Base-by-base conservation (phyloP, 441 rosid species). In the Populus hybrid region DNA sequence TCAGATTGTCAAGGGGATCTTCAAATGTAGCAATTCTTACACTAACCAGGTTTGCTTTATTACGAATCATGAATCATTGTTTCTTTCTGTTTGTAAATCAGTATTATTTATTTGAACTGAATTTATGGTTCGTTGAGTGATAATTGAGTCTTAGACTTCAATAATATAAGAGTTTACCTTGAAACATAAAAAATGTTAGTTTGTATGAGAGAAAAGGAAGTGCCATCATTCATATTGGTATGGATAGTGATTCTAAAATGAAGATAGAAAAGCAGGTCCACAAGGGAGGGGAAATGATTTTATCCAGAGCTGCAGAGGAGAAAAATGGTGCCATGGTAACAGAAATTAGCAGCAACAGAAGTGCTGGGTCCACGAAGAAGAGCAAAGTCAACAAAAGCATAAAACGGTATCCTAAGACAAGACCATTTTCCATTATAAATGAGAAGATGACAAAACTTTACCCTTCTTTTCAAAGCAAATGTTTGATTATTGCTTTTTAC, bases 1-100 rank as follows among this genome's bases (percentile, higher is more conserved):
- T 33, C 97, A 92, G 81, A 88, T 95, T 64, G 92, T 93, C 35
- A 89, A 86, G 73, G 98, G 98, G 42, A 89, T 95, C 59, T 95
- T 95, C 75, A 88, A 50, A 63, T 87, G 91, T 70, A 91, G 91
- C 76, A 92, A 93, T 86, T 89, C 92, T 76, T 95, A 93, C 87
- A 83, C 93, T 31, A 90, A 86, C 76, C 92, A 93, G 99, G 98
- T 87, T 9, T 45, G 72, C 84, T 68, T 40, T 21, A 29, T 29
- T 29, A 29, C 31, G 31, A 42, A 65, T 26, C 4, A 42, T 20
- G 38, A 36, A 0, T 65, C 35, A 0, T 65, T 65, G 20, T 14
- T 65, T 26, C 69, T 65, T 65, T 65, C 36, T 1, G 7, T 12
- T 6, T 65, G 7, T 26, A 6, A 0, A 24, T 11, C 9, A 28